phyloP scores from a whole-genome alignment of 140 eudicot genomes.

The Flaveria floridana region DNA sequence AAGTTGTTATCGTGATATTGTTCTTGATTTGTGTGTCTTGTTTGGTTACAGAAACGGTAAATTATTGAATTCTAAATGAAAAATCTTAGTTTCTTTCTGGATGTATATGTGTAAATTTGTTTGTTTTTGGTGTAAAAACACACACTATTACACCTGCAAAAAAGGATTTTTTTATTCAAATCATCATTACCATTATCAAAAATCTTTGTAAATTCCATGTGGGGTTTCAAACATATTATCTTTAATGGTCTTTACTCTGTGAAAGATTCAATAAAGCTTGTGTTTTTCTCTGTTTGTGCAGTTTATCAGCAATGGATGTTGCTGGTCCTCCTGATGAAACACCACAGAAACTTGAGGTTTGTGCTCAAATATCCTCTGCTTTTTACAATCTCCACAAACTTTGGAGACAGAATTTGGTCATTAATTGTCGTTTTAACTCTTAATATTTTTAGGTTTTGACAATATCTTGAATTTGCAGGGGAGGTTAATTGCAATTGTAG shows the following conservation, averaged over 20 bases:
- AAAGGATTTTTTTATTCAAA: neutral
- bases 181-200: neutral
- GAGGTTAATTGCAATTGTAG: constrained; percentile 38
- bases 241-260: neutral
- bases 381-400: constrained; percentile 3
- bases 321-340: constrained; percentile 12
- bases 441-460: constrained; percentile 3
- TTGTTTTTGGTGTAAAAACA: constrained; percentile 1
- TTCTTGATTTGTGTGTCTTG: neutral
- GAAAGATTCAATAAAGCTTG: neutral
- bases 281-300: constrained; percentile 20
- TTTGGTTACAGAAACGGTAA: neutral
- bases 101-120: neutral
- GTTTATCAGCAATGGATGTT: constrained; percentile 21
- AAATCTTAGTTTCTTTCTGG: neutral
- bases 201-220: constrained; percentile 9
- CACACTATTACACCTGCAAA: neutral
- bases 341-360: constrained; percentile 38
- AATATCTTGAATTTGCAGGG: constrained; percentile 44
- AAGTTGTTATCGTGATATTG: neutral
- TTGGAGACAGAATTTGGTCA: neutral
- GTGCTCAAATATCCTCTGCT: neutral
- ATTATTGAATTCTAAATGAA: neutral
- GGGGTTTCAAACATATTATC: constrained; percentile 21
- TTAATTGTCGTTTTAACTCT: neutral